These are phyloP conservation scores for Cryptococcus sp. DNA, from an alignment of 1,284 basidiomycete species.

Conservation along the genomic window DNA sequence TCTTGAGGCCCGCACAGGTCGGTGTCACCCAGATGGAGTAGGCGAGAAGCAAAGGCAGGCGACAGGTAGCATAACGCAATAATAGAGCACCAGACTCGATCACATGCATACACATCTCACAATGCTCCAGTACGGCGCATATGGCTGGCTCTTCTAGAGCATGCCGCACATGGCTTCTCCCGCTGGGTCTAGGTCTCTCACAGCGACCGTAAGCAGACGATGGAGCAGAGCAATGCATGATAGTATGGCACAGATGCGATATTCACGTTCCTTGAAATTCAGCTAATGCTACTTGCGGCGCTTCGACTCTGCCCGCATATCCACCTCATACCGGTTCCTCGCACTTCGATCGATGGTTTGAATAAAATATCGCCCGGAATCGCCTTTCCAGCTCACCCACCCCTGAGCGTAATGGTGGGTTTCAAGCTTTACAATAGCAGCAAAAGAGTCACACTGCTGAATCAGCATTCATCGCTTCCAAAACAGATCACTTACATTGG, in stretches of 20 bases:
- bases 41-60: not conserved
- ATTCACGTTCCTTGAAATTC: not conserved
- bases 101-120: not conserved
- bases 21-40: slow-evolving; percentile 67
- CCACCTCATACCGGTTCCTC: slow-evolving; percentile 36
- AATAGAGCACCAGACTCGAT: not conserved
- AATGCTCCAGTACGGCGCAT: too few relatives aligned
- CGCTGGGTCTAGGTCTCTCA: too few relatives aligned
- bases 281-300: slow-evolving; percentile 15
- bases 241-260: too few relatives aligned
- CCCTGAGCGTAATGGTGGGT: slow-evolving; percentile 35
- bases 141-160: too few relatives aligned
- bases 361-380: slow-evolving; percentile 37
- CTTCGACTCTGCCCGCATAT: slow-evolving; percentile 19
- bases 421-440: slow-evolving; percentile 33
- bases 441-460: slow-evolving; percentile 41
- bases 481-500: slow-evolving; percentile 35
- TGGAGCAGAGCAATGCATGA: not conserved
- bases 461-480: not conserved
- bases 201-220: too few relatives aligned
- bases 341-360: slow-evolving; percentile 37
- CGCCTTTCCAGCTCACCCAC: slow-evolving; percentile 47
- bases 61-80: not conserved
- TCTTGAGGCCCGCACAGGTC: slow-evolving; percentile 91
- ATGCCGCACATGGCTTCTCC: too few relatives aligned